Evolutionary conservation across 345 rosid genomes (phyloP).

Genomic region (Aethionema arabicum): DNA sequence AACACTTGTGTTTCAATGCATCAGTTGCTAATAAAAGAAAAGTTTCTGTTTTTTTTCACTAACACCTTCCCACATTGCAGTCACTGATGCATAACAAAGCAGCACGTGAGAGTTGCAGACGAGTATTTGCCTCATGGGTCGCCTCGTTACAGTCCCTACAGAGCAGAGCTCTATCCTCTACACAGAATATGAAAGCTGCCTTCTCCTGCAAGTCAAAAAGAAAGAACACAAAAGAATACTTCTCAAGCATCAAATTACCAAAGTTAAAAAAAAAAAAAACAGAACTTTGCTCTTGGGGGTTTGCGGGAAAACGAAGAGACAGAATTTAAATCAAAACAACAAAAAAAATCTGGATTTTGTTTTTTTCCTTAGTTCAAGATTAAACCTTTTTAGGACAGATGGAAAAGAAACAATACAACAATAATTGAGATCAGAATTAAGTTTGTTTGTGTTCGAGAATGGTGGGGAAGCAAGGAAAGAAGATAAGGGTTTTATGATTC

Average conservation of each 20-base stretch:
- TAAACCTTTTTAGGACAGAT: constrained; percentile 9
- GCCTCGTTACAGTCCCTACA: constrained; percentile 87
- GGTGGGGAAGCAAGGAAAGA: constrained; percentile 9
- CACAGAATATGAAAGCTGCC: constrained; percentile 94
- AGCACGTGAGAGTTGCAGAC: neutral
- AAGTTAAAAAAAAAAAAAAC: neutral
- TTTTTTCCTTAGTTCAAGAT: constrained; percentile 3
- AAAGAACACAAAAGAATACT: constrained; percentile 19
- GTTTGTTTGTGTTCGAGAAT: constrained; percentile 14
- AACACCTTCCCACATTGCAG: neutral
- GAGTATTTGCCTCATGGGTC: constrained; percentile 74
- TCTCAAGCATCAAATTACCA: neutral
- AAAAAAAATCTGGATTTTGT: constrained; percentile 2
- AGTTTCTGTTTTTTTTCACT: neutral
- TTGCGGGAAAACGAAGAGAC: neutral
- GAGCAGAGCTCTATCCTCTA: constrained; percentile 92
- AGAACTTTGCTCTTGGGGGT: constrained; percentile 11
- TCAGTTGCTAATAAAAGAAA: constrained; percentile 29
- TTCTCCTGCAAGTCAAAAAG: constrained; percentile 66
- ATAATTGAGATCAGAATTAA: constrained; percentile 1
- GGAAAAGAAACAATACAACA: constrained; percentile 1
- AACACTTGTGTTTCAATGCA: constrained; percentile 21
- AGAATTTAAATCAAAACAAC: constrained; percentile 15
- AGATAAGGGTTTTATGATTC: constrained; percentile 26
- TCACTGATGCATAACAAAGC: constrained; percentile 1